phyloP scores from a whole-genome alignment of 2,329 filamentous ascomycete species.

The Alternaria triticina region DNA sequence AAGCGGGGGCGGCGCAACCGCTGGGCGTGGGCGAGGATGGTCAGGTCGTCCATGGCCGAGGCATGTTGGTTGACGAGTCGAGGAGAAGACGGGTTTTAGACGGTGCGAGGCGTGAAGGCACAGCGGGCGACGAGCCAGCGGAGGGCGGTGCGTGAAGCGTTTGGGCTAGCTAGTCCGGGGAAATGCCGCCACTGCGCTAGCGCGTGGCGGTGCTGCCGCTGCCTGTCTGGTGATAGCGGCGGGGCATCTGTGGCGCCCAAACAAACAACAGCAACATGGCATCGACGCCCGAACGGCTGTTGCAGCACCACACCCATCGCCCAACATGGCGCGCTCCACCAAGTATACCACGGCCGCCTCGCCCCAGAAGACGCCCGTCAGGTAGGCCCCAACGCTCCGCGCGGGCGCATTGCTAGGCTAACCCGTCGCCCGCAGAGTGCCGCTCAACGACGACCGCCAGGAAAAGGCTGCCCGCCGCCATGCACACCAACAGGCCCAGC shows the following conservation, averaged over 20 bases:
- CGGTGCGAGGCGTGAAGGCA: neutral
- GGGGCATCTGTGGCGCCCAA: neutral
- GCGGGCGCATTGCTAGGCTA: slow-evolving; percentile 1
- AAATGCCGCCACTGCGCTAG: neutral
- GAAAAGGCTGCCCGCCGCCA: slow-evolving; percentile 92
- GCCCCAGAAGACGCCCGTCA: slow-evolving; percentile 54
- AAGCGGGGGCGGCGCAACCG: slow-evolving; percentile 40
- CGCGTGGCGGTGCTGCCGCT: neutral
- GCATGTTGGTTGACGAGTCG: slow-evolving; percentile 15
- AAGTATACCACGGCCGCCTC: slow-evolving; percentile 54
- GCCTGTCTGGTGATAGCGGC: neutral
- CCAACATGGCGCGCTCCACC: slow-evolving; percentile 62
- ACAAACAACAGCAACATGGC: slow-evolving; percentile 25
- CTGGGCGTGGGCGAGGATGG: slow-evolving; percentile 25
- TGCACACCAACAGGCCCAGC: slow-evolving; percentile 85
- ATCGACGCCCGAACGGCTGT: slow-evolving; percentile 12
- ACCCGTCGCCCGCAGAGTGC: slow-evolving; percentile 68
- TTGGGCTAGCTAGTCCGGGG: slow-evolving; percentile 11
- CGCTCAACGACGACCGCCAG: slow-evolving; percentile 91
- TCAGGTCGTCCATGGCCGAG: slow-evolving; percentile 32
- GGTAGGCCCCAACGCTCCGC: slow-evolving; percentile 18
- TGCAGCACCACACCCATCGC: slow-evolving; percentile 15
- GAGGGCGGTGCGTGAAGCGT: slow-evolving; percentile 26
- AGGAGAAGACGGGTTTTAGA: slow-evolving; percentile 1
- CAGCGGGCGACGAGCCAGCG: slow-evolving; percentile 18